phyloP scores from a whole-genome alignment of 2,329 filamentous ascomycete species.

The Fusarium pseudograminearum region DNA sequence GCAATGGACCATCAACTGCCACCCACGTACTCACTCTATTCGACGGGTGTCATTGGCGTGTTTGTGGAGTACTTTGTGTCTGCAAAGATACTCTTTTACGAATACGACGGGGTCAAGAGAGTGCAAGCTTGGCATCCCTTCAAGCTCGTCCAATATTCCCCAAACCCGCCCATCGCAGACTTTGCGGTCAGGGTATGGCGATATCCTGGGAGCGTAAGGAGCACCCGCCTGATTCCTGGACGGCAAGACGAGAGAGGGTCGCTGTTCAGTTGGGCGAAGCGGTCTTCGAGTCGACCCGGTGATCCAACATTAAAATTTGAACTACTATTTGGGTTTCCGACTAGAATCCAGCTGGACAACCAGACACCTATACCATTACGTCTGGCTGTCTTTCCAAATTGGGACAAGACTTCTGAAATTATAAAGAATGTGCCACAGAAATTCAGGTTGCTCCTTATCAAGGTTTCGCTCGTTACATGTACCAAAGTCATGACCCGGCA shows the following conservation, averaged over 20 bases:
- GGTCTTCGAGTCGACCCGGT: slow-evolving; percentile 51
- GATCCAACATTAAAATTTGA: slow-evolving; percentile 49
- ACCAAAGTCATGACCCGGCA: background rate
- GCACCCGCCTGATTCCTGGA: slow-evolving; percentile 50
- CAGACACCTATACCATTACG: slow-evolving; percentile 34
- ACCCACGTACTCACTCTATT: background rate
- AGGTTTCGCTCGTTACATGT: background rate
- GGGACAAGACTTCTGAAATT: slow-evolving; percentile 18
- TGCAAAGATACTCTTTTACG: slow-evolving; percentile 43
- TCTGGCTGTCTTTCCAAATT: slow-evolving; percentile 38
- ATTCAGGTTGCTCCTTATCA: slow-evolving; percentile 21
- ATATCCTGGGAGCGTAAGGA: slow-evolving; percentile 4
- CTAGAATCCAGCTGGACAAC: slow-evolving; percentile 49
- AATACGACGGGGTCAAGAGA: background rate
- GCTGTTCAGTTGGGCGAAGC: slow-evolving; percentile 49
- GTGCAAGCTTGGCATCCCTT: slow-evolving; percentile 43
- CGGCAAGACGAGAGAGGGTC: slow-evolving; percentile 29
- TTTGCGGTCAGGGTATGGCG: slow-evolving; percentile 8
- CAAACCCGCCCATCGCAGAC: slow-evolving; percentile 34
- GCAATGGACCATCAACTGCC: slow-evolving; percentile 7
- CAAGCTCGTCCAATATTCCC: slow-evolving; percentile 16
- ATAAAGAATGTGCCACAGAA: slow-evolving; percentile 29
- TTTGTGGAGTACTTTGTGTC: slow-evolving; percentile 52
- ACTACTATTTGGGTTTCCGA: slow-evolving; percentile 46
- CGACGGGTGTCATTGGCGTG: background rate